Conservation (phyloP, 2,329 filamentous ascomycete species). For the Cladosporium sp. region DNA sequence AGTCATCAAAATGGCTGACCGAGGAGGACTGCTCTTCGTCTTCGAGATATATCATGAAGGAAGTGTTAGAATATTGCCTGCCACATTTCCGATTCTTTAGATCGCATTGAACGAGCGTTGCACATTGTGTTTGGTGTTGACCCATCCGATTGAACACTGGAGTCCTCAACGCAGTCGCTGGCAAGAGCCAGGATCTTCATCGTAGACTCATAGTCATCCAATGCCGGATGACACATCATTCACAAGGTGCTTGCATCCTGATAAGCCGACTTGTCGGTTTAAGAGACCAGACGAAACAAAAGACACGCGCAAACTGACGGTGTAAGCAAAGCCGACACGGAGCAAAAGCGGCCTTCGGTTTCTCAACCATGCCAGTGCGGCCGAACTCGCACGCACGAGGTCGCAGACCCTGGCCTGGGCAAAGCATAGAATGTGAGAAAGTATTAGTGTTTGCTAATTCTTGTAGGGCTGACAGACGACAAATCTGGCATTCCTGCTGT, state of each 20-base stretch:
- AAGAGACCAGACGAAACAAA: background rate
- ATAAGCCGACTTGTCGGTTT: background rate
- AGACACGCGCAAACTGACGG: background rate
- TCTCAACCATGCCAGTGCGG: background rate
- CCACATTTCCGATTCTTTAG: no score
- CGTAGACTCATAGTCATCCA: background rate
- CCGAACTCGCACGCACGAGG: background rate
- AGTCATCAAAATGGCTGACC: no score
- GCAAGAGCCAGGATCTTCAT: background rate
- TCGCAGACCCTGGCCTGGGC: background rate
- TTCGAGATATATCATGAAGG: no score
- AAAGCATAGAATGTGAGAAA: no score
- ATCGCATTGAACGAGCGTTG: no score
- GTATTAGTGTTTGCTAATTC: background rate
- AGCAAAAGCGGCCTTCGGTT: background rate
- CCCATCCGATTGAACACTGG: background rate
- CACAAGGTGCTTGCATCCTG: background rate
- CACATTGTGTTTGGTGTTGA: background rate
- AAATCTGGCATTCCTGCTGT: background rate
- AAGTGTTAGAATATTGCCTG: no score
- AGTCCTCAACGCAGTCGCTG: background rate
- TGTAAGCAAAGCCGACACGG: background rate
- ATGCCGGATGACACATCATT: background rate
- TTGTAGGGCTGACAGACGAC: conserved; percentile 4
- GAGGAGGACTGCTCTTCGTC: no score